Percentiles rank a stretch among this genome's conserved stretches.
Evolutionary conservation across 2,329 filamentous ascomycete genomes (phyloP).

Genomic region (Pyrenophora graminea): DNA sequence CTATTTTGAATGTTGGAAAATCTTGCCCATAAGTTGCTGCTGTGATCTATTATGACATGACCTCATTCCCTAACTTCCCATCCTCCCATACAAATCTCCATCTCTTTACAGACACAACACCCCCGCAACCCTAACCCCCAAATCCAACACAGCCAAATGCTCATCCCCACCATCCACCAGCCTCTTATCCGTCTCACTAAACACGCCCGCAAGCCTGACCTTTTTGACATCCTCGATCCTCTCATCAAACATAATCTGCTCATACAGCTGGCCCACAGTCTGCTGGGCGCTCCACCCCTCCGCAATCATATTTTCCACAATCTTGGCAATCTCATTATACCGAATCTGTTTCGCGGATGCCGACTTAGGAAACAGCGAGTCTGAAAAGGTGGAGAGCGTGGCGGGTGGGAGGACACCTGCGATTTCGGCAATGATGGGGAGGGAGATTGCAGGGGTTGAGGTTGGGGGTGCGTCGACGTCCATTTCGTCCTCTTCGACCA

Average conservation of each 20-base stretch:
- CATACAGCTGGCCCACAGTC: constrained; percentile 83
- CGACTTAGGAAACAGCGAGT: constrained; percentile 70
- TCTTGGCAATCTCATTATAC: constrained; percentile 76
- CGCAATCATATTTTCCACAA: constrained; percentile 87
- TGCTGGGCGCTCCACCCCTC: constrained; percentile 97
- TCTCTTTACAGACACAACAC: constrained; percentile 59
- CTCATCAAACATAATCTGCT: constrained; percentile 81
- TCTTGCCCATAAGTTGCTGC: no score
- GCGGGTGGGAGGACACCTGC: constrained; percentile 85
- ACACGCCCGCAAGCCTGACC: constrained; percentile 84
- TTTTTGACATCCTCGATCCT: constrained; percentile 82
- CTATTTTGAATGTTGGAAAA: no score
- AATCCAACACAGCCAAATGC: constrained; percentile 85
- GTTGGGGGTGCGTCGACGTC: constrained; percentile 44
- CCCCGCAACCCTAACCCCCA: constrained; percentile 78
- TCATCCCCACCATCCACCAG: constrained; percentile 94
- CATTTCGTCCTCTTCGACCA: constrained; percentile 60
- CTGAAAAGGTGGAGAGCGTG: constrained; percentile 71
- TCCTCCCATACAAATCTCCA: not conserved
- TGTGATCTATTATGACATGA: no score
- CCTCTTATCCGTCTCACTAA: constrained; percentile 93
- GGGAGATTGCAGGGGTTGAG: constrained; percentile 53
- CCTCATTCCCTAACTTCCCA: no score
- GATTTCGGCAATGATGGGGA: constrained; percentile 87
- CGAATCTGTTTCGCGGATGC: constrained; percentile 47